These are phyloP conservation scores for Zoysia pacifica DNA, from an alignment of 176 grass and related monocot genomes.

Conservation along the genomic window DNA sequence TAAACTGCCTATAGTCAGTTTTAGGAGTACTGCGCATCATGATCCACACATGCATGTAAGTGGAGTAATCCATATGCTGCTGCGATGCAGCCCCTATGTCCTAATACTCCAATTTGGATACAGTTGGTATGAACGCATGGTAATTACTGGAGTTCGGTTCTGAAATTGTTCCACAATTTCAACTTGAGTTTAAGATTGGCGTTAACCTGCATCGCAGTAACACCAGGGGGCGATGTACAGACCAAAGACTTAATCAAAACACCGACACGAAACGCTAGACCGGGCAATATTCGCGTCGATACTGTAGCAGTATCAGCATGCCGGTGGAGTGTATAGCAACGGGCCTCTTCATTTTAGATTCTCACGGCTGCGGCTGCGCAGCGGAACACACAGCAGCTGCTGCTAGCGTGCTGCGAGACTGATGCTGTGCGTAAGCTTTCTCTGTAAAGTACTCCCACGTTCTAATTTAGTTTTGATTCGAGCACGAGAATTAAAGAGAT, in stretches of 20 bases:
- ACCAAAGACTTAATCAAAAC: not conserved
- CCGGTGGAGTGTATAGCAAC: too few relatives aligned
- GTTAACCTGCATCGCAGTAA: too few relatives aligned
- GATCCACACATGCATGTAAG: not conserved
- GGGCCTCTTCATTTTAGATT: too few relatives aligned
- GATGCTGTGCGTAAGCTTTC: too few relatives aligned
- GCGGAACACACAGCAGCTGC: too few relatives aligned
- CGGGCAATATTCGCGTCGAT: not conserved
- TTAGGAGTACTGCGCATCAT: not conserved
- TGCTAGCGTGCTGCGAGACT: too few relatives aligned
- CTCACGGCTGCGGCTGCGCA: too few relatives aligned
- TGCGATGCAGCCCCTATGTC: not conserved
- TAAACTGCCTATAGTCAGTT: not conserved
- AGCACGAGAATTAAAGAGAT: too few relatives aligned
- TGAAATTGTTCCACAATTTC: not conserved
- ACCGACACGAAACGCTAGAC: not conserved
- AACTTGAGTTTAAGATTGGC: not conserved
- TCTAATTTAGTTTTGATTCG: too few relatives aligned
- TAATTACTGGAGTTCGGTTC: not conserved
- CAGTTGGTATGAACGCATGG: not conserved
- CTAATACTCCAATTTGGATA: not conserved
- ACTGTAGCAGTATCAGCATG: conserved; percentile 19
- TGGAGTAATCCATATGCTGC: too few relatives aligned
- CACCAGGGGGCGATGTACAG: too few relatives aligned
- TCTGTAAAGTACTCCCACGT: too few relatives aligned